A percentile compares a stretch with the other conserved stretches of the same genome.
Conservation (phyloP, 768 basidiomycete species). For the Serpula lacrymans region DNA sequence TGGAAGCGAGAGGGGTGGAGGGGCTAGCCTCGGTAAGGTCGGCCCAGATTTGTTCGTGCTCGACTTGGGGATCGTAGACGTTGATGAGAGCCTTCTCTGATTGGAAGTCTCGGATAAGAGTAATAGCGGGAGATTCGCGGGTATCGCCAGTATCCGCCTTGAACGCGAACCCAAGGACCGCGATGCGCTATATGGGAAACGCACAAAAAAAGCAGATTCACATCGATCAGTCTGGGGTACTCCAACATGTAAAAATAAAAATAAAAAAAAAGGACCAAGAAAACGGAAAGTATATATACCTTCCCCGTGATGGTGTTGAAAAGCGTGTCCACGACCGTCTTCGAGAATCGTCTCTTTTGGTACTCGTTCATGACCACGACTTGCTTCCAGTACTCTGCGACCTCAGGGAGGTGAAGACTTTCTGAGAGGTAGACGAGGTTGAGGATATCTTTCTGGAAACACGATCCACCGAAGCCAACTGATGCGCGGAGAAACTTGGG, state of each 20-base stretch:
- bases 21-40: constrained; percentile 74
- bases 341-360: constrained; percentile 94
- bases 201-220: constrained; percentile 4
- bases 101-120: constrained; percentile 91
- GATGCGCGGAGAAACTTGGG: constrained; percentile 94
- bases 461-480: constrained; percentile 96
- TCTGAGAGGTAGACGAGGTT: constrained; percentile 98
- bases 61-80: constrained; percentile 91
- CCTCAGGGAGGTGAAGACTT: constrained; percentile 91
- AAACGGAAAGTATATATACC: constrained; percentile 34
- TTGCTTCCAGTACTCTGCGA: constrained; percentile 96
- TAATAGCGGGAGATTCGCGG: constrained; percentile 94
- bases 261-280: neutral
- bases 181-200: constrained; percentile 61
- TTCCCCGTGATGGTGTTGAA: constrained; percentile 99
- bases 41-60: constrained; percentile 81
- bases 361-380: constrained; percentile 99
- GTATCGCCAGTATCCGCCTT: constrained; percentile 99
- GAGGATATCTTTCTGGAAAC: constrained; percentile 99
- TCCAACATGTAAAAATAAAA: neutral
- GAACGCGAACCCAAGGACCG: constrained; percentile 97
- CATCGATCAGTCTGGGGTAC: neutral
- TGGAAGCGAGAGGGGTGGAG: constrained; percentile 53
- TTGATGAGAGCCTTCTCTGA: constrained; percentile 83
- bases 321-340: constrained; percentile 92